Base-by-base conservation (phyloP, 768 basidiomycete genomes). In the Russula virescens region DNA sequence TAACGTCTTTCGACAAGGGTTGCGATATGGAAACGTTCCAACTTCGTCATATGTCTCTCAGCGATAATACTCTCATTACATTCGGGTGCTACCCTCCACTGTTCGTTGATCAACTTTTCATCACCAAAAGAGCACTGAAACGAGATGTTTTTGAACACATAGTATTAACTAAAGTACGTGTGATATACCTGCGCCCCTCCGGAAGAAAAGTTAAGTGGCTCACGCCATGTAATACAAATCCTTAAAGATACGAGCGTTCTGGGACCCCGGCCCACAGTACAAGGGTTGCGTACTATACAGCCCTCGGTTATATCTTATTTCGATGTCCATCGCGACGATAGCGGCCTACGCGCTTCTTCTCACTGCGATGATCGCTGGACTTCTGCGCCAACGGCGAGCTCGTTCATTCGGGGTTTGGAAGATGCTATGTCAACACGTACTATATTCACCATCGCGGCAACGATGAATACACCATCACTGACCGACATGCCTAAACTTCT, bases 401-500 rank as follows among this genome's bases (percentile, higher is more conserved):
- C 55, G 61, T 26, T 57, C 49, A 35, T 62, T 51, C 13, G 48
- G 55, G 10, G 11, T 62, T 21, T 62, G 61, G 61, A 25, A 51
- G 11, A 46, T 62, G 55, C 61, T 62, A n/a, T 18, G 1, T 34
- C 55, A 52, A 51, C 61, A 62, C 28, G 61, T 57, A 57, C 14
- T 23, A 3, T 35, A 13, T 10, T n/a, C 18, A 1, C 5, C 13
- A n/a, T 11, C 10, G 3, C 8, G 3, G 8, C 2, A 2, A 14
- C n/a, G n/a, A n/a, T 23, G 11, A n/a, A n/a, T n/a, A n/a, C n/a
- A 26, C 11, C 7, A n/a, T 46, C 10, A 6, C 31, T 51, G 18
- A 57, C 8, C n/a, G 4, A n/a, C 16, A 11, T 31, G 10, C 8
- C 23, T 38, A 13, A 35, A 2, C 23, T 9, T 38, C 42, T 62